Conservation (phyloP, 2,329 filamentous ascomycete genomes). For the Neospermospora avenae region DNA sequence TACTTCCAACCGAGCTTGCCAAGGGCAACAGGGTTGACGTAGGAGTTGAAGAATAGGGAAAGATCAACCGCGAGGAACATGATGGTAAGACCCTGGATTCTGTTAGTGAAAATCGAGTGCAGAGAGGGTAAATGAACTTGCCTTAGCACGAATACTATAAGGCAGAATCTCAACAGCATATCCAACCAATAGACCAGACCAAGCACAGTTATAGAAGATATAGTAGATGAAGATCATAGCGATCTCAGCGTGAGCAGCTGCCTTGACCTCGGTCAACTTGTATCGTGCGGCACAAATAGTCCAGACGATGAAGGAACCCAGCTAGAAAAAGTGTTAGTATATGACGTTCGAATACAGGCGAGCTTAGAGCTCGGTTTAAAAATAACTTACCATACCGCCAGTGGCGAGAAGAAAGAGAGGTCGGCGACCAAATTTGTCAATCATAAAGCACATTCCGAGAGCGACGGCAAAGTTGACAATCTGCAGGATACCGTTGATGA, state of each 20-base stretch:
- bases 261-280: constrained; percentile 9
- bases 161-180: constrained; percentile 33
- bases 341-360: too few relatives aligned
- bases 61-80: constrained; percentile 44
- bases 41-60: constrained; percentile 44
- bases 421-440: constrained; percentile 34
- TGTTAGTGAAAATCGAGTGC: neutral
- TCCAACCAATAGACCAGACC: constrained; percentile 29
- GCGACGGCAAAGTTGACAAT: constrained; percentile 30
- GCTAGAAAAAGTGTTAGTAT: neutral
- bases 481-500: constrained; percentile 31
- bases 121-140: constrained; percentile 1
- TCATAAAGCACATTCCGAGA: constrained; percentile 29
- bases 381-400: constrained; percentile 18
- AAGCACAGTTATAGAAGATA: constrained; percentile 41
- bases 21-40: constrained; percentile 43
- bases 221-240: constrained; percentile 50
- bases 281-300: constrained; percentile 26
- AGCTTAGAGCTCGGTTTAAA: too few relatives aligned
- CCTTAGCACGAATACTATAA: constrained; percentile 31
- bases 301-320: constrained; percentile 22
- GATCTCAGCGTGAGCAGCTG: constrained; percentile 32
- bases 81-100: constrained; percentile 36
- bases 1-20: constrained; percentile 41
- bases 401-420: constrained; percentile 27